phyloP scores from a whole-genome alignment of 1,139 yeast species.

The Magnusiomyces magnusii region DNA sequence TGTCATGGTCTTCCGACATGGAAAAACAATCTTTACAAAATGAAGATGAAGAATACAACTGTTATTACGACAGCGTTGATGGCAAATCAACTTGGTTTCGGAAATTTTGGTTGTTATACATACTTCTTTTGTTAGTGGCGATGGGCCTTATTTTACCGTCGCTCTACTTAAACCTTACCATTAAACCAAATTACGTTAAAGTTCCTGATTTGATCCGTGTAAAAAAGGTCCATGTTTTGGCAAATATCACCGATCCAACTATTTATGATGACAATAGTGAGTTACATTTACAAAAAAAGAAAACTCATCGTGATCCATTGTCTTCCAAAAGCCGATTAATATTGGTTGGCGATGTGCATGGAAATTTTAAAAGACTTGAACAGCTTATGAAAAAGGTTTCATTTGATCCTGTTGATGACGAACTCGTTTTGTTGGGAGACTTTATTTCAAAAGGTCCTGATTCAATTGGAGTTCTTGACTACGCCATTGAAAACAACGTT shows the following conservation, averaged over 20 bases:
- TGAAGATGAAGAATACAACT: not conserved
- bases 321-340: slow-evolving; percentile 34
- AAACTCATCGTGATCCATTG: not conserved
- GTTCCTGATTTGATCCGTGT: slow-evolving; percentile 1
- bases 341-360: slow-evolving; percentile 88
- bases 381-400: slow-evolving; percentile 41
- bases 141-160: not conserved
- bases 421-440: slow-evolving; percentile 72
- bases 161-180: not conserved
- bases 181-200: not conserved
- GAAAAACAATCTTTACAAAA: not conserved
- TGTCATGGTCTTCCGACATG: not conserved
- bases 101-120: not conserved
- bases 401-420: slow-evolving; percentile 45
- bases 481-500: slow-evolving; percentile 45
- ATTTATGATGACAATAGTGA: not conserved
- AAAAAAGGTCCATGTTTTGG: not conserved
- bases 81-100: not conserved
- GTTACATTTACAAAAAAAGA: not conserved
- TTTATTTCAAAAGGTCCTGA: slow-evolving; percentile 80
- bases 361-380: slow-evolving; percentile 51
- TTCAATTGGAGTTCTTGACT: slow-evolving; percentile 61
- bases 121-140: not conserved
- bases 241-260: not conserved
- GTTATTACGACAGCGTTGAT: not conserved